Percentiles rank a stretch among this genome's conserved stretches.
These are phyloP conservation scores for Cyclotella kingstonii DNA, from an alignment of 108 stramenopile species.

Conservation along the genomic window DNA sequence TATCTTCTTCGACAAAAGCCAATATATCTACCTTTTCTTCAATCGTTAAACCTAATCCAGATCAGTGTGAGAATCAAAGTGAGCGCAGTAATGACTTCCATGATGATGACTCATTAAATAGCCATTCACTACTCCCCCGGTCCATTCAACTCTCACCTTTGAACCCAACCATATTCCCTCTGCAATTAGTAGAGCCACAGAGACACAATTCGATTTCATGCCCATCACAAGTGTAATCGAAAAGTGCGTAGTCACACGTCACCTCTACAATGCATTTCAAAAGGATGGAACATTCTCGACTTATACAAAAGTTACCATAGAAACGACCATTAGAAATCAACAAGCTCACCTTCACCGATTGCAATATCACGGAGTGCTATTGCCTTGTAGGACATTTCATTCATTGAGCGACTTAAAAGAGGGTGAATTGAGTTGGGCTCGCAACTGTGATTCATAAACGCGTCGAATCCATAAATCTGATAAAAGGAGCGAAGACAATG, in stretches of 20 bases:
- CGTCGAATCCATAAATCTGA: constrained; percentile 26
- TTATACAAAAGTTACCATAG: too few species aligned
- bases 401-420: constrained; percentile 8
- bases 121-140: too few species aligned
- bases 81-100: too few species aligned
- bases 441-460: constrained; percentile 40
- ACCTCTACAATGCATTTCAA: constrained; percentile 1
- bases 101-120: too few species aligned
- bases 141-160: too few species aligned
- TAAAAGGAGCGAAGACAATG: neutral
- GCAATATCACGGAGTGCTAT: constrained; percentile 30
- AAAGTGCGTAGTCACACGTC: constrained; percentile 41
- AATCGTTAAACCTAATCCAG: constrained; percentile 13
- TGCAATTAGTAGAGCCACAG: constrained; percentile 29
- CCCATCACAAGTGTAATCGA: constrained; percentile 30
- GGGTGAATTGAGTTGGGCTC: constrained; percentile 28
- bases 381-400: constrained; percentile 28
- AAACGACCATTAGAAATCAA: neutral
- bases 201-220: constrained; percentile 36
- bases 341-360: constrained; percentile 14
- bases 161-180: constrained; percentile 34
- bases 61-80: neutral
- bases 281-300: too few species aligned
- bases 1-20: constrained; percentile 17
- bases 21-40: constrained; percentile 23